Percentiles rank a stretch among this genome's conserved stretches.
Evolutionary conservation across 2,329 filamentous ascomycete genomes (phyloP).

Genomic region (Scytalidium lignicola): DNA sequence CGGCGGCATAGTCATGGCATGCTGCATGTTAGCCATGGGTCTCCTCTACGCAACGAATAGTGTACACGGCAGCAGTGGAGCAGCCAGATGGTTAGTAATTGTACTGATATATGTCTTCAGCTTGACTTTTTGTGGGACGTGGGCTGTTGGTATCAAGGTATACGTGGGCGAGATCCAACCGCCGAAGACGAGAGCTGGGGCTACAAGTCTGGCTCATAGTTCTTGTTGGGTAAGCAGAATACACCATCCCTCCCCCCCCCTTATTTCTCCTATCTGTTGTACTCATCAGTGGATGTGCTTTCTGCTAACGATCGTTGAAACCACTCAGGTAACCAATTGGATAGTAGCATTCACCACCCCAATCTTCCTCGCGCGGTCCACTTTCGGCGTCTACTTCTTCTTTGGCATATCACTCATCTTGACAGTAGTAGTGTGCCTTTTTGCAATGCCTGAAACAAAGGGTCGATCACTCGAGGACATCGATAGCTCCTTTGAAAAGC

Average conservation of each 20-base stretch:
- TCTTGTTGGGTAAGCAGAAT: conserved; percentile 34
- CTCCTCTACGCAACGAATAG: conserved; percentile 43
- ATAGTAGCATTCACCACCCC: conserved; percentile 30
- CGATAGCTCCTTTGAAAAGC: conserved; percentile 3
- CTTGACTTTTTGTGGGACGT: conserved; percentile 41
- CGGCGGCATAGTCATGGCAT: conserved; percentile 45
- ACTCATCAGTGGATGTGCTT: no score
- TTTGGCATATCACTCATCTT: conserved; percentile 22
- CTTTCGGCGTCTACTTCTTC: conserved; percentile 23
- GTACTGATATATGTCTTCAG: conserved; percentile 45
- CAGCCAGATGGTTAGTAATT: conserved; percentile 45
- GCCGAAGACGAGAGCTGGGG: conserved; percentile 46
- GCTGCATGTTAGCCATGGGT: conserved; percentile 50
- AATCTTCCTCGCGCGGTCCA: conserved; percentile 21
- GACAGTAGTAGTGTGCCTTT: conserved; percentile 15
- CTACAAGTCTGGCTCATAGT: conserved; percentile 45
- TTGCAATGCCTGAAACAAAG: conserved; percentile 21
- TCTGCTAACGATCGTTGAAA: neutral
- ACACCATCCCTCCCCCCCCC: neutral
- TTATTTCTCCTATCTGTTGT: neutral
- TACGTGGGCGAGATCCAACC: conserved; percentile 56
- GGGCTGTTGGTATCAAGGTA: conserved; percentile 51
- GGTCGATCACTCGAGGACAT: conserved; percentile 19
- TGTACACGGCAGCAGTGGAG: conserved; percentile 34
- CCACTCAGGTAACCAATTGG: conserved; percentile 19